A percentile compares a stretch with the other conserved stretches of the same genome.
Conservation (phyloP, 2,329 filamentous ascomycete genomes). For the Trichoderma gracile region DNA sequence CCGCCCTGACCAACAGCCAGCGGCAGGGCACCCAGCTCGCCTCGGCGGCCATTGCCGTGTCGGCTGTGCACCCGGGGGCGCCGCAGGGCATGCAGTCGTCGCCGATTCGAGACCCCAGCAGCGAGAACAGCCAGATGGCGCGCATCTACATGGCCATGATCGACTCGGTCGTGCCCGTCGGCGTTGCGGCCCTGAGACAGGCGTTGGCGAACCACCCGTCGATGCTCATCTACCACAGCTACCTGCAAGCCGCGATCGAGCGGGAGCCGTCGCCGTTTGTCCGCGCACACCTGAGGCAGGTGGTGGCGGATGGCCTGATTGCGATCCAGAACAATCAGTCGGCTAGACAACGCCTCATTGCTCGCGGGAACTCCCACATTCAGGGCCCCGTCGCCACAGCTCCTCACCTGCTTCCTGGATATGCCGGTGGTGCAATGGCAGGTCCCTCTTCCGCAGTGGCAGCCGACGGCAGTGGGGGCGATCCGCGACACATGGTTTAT, state of each 20-base stretch:
- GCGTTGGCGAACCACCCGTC: constrained; percentile 50
- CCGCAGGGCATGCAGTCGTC: constrained; percentile 16
- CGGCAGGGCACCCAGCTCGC: constrained; percentile 19
- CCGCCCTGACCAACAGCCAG: constrained; percentile 17
- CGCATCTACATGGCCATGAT: constrained; percentile 54
- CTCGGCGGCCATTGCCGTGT: constrained; percentile 18
- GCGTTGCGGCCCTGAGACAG: constrained; percentile 49
- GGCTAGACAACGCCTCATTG: constrained; percentile 30
- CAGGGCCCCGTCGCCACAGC: background rate
- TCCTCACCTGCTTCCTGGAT: background rate
- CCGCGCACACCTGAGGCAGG: constrained; percentile 52
- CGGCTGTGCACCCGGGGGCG: background rate
- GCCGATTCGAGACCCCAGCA: constrained; percentile 17
- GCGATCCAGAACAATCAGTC: constrained; percentile 49
- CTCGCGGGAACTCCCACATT: constrained; percentile 9
- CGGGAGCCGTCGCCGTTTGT: constrained; percentile 50
- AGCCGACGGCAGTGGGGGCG: background rate
- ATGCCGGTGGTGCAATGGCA: constrained; percentile 5
- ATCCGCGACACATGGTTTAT: background rate
- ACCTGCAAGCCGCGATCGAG: constrained; percentile 55
- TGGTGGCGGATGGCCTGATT: constrained; percentile 50
- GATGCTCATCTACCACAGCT: constrained; percentile 50
- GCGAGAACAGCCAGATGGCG: constrained; percentile 37
- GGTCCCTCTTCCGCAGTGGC: background rate
- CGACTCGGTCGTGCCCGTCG: constrained; percentile 54